phyloP scores from a whole-genome alignment of 306 rosid species.

The Coriaria nepalensis region DNA sequence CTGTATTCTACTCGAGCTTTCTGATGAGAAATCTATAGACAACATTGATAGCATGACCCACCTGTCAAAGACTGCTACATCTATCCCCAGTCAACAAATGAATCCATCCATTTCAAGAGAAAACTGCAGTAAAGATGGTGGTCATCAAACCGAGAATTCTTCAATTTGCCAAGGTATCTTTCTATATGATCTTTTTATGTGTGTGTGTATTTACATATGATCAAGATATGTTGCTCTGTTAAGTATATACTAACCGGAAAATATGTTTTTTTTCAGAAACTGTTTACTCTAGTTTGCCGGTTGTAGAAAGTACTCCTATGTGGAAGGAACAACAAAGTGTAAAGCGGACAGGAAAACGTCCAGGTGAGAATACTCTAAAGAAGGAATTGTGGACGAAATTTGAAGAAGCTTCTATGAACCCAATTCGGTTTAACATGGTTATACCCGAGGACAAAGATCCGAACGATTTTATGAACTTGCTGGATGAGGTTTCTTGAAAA shows the following conservation, averaged over 20 bases:
- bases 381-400: slow-evolving; percentile 80
- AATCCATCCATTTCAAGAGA: slow-evolving; percentile 8
- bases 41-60: slow-evolving; percentile 16
- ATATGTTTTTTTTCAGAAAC: slow-evolving; percentile 14
- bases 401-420: slow-evolving; percentile 59
- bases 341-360: slow-evolving; percentile 33
- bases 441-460: slow-evolving; percentile 15
- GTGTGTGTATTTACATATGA: slow-evolving; percentile 2
- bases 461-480: slow-evolving; percentile 65
- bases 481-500: slow-evolving; percentile 75
- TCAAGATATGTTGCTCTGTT: slow-evolving; percentile 4
- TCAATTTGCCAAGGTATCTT: slow-evolving; percentile 30
- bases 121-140: slow-evolving; percentile 16
- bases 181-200: neutral
- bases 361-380: slow-evolving; percentile 88
- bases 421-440: slow-evolving; percentile 15
- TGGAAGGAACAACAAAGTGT: slow-evolving; percentile 45
- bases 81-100: slow-evolving; percentile 12
- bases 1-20: slow-evolving; percentile 64
- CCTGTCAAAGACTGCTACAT: slow-evolving; percentile 2
- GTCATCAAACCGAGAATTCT: slow-evolving; percentile 21
- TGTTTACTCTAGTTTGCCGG: slow-evolving; percentile 22
- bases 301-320: slow-evolving; percentile 46
- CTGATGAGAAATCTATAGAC: slow-evolving; percentile 34
- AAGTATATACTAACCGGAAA: neutral